phyloP scores from a whole-genome alignment of 2,329 filamentous ascomycete genomes.

The Fusarium algeriense region DNA sequence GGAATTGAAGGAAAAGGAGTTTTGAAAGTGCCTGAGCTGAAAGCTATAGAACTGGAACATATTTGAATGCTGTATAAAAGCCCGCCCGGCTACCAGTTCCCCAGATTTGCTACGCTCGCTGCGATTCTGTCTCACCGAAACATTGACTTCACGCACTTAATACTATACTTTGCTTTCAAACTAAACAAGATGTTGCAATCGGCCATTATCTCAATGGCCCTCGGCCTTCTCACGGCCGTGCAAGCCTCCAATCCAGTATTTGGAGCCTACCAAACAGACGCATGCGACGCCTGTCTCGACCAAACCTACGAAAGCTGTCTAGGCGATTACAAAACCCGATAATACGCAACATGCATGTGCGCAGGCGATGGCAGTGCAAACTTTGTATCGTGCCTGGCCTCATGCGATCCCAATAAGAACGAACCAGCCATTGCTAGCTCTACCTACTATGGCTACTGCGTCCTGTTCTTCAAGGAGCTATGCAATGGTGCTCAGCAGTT shows the following conservation, averaged over 20 bases:
- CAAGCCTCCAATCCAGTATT: not conserved
- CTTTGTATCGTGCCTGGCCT: not conserved
- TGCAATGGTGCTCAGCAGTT: not conserved
- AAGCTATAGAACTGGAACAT: not conserved
- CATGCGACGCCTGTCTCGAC: not conserved
- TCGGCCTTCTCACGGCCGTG: not conserved
- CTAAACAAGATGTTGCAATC: not conserved
- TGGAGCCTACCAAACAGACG: not conserved
- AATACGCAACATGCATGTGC: slow-evolving; percentile 8
- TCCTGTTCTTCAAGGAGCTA: not conserved
- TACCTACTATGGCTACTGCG: not conserved
- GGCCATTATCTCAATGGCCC: fast-evolving
- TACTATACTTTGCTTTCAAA: fast-evolving
- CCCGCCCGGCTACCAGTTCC: fast-evolving
- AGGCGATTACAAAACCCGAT: not conserved
- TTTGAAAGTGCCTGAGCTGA: not conserved
- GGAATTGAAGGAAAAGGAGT: not conserved
- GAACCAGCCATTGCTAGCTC: not conserved
- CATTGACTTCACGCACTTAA: no score
- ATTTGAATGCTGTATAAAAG: not conserved
- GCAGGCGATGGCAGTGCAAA: not conserved
- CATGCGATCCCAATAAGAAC: not conserved
- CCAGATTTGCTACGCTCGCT: no score
- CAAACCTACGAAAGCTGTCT: not conserved
- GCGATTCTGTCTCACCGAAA: not conserved